Percentiles rank a stretch among this genome's conserved stretches.
Conservation (phyloP, 108 stramenopile genomes). For the Nitzschia inconspicua region DNA sequence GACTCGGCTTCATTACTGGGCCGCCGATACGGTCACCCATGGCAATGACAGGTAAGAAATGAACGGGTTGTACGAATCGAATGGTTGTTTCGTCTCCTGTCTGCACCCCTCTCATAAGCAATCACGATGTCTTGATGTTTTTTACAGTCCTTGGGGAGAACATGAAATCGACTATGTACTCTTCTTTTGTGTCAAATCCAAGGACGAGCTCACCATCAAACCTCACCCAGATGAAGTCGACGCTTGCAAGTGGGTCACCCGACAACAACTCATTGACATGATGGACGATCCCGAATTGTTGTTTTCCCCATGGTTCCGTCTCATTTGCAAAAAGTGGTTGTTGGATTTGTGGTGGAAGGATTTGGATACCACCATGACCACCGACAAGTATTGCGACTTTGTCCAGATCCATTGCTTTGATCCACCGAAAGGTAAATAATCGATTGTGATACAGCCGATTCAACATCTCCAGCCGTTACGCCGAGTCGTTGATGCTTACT, state of each 20-base stretch:
- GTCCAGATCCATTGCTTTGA: conserved; percentile 80
- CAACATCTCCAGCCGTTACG: no score
- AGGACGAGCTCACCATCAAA: conserved; percentile 56
- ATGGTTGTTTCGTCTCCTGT: neutral
- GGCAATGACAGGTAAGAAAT: conserved; percentile 64
- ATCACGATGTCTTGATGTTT: neutral
- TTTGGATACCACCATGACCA: conserved; percentile 72
- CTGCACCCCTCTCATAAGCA: neutral
- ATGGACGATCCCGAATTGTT: conserved; percentile 62
- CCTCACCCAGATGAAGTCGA: conserved; percentile 93
- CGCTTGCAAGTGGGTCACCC: conserved; percentile 71
- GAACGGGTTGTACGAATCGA: no score
- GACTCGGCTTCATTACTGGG: conserved; percentile 98
- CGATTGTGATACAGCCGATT: no score
- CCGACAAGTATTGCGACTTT: conserved; percentile 69
- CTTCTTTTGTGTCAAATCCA: conserved; percentile 61
- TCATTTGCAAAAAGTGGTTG: conserved; percentile 83
- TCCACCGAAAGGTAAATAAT: conserved; percentile 43
- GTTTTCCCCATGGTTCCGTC: conserved; percentile 91
- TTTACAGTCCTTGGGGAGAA: conserved; percentile 91
- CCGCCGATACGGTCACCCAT: conserved; percentile 89
- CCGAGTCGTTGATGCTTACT: neutral
- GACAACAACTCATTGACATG: conserved; percentile 61
- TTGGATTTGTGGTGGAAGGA: conserved; percentile 84
- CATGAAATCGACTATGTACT: conserved; percentile 99